These are phyloP conservation scores for Lyophyllum decastes DNA, from an alignment of 768 basidiomycete species.

Conservation along the genomic window DNA sequence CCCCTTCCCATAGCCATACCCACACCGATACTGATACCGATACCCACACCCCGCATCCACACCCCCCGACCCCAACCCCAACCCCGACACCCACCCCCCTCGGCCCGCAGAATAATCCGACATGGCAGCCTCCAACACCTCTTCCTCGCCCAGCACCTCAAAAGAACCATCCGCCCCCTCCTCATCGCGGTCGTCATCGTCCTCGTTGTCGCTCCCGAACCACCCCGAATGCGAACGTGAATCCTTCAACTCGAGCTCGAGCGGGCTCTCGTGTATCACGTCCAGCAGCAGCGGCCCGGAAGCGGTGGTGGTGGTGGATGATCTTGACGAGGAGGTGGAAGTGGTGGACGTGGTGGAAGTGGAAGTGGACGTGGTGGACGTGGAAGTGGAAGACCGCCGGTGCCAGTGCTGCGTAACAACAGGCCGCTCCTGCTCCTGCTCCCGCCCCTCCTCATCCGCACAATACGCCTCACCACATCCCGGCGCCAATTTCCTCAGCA, in stretches of 20 bases:
- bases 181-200: neutral
- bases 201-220: neutral
- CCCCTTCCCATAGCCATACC: neutral
- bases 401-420: neutral
- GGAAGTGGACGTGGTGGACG: neutral
- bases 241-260: neutral
- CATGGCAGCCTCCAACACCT: conserved; percentile 2
- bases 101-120: neutral
- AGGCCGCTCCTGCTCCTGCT: too few relatives aligned
- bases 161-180: neutral
- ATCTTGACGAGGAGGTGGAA: too few relatives aligned
- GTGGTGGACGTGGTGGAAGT: neutral
- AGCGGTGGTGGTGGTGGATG: too few relatives aligned
- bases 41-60: too few relatives aligned
- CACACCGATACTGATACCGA: neutral
- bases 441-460: too few relatives aligned
- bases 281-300: too few relatives aligned
- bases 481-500: too few relatives aligned
- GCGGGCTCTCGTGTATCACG: neutral
- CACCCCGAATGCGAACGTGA: neutral
- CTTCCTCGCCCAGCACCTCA: conserved; percentile 6
- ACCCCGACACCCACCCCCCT: too few relatives aligned
- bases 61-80: too few relatives aligned
- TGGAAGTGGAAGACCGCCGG: too few relatives aligned
- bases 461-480: too few relatives aligned